A percentile compares a stretch with the other conserved stretches of the same genome.
Evolutionary conservation across 2,329 filamentous ascomycete species (phyloP).

Genomic region (Claviceps humidiphila): DNA sequence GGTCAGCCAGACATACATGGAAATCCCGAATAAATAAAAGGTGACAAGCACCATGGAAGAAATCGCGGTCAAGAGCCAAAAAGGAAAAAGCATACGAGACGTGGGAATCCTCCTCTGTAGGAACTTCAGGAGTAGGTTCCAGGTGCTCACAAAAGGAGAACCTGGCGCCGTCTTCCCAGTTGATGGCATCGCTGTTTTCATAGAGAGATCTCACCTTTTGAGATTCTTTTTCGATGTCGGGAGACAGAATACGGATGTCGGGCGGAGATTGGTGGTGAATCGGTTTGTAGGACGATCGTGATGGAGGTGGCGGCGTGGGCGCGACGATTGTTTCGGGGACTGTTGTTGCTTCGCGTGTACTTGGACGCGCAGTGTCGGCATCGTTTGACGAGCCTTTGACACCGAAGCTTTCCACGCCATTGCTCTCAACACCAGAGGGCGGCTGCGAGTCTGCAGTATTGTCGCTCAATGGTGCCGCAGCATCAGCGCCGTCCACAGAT

Average conservation of each 20-base stretch:
- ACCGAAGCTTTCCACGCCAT: no score
- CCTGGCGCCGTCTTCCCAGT: constrained; percentile 38
- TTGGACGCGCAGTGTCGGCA: neutral
- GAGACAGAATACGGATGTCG: constrained; percentile 38
- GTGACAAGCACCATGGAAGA: neutral
- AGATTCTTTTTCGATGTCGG: constrained; percentile 48
- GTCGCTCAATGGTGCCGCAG: neutral
- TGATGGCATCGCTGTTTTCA: constrained; percentile 39
- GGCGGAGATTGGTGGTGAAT: constrained; percentile 18
- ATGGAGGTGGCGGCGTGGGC: neutral
- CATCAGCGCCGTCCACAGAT: neutral
- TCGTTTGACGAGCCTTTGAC: neutral
- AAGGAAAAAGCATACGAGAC: constrained; percentile 42
- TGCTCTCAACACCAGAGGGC: neutral
- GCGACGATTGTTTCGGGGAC: constrained; percentile 3
- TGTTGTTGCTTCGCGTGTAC: neutral
- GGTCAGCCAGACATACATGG: neutral
- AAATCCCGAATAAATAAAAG: neutral
- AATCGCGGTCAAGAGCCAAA: constrained; percentile 19
- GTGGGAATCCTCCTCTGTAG: constrained; percentile 38
- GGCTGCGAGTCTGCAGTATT: neutral
- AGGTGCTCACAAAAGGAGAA: constrained; percentile 34
- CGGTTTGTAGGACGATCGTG: neutral
- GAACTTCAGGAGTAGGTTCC: constrained; percentile 36
- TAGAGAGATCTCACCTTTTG: constrained; percentile 56